Base-by-base conservation (phyloP, 768 basidiomycete genomes). In the Strobilomyces confusus region DNA sequence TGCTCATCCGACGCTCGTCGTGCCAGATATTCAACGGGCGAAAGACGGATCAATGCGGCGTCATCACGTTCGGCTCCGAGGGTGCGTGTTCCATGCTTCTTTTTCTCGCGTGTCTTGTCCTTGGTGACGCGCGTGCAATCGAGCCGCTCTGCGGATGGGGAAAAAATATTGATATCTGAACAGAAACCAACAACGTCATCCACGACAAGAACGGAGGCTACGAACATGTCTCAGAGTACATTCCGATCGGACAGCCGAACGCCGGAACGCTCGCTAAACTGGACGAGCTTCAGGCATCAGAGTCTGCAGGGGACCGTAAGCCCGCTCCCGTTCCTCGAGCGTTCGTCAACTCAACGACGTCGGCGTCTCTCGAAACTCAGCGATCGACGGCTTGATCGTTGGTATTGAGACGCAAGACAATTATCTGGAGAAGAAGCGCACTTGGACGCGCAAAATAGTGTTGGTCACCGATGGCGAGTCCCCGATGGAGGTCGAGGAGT, bases 41-140 rank as follows among this genome's bases (percentile, higher is more conserved):
- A 38, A 97, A 95, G 75, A 98, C 95, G 11, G 95, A 95, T 64
- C 85, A 92, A 64, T 92, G 92, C 65, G 91, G 92, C n/a, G 81
- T 98, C 26, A 79, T 97, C 44, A 71, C 86, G 3, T 93, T 92
- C 63, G 95, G 92, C n/a, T 82, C 87, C 2, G 84, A 91, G 68
- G 81, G 92, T 81, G 26, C 47, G 61, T 45, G 12, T 29, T 30
- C 3, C 9, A 12, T 32, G 17, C 17, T 48, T 30, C 23, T 12
- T 41, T 1, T 25, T n/a, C n/a, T n/a, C n/a, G n/a, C n/a, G n/a
- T n/a, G n/a, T n/a, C n/a, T n/a, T 22, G 14, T 20, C 9, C 20
- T 25, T 9, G 17, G 9, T 5, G 26, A 19, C 4, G n/a, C 5
- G 8, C 5, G 40, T 20, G 7, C 22, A 34, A 11, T 30, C 40